Evolutionary conservation across 257 asterid genomes (phyloP), one percentile per base, ranked within the genome.

Genomic region (Forsythia viridissima): DNA sequence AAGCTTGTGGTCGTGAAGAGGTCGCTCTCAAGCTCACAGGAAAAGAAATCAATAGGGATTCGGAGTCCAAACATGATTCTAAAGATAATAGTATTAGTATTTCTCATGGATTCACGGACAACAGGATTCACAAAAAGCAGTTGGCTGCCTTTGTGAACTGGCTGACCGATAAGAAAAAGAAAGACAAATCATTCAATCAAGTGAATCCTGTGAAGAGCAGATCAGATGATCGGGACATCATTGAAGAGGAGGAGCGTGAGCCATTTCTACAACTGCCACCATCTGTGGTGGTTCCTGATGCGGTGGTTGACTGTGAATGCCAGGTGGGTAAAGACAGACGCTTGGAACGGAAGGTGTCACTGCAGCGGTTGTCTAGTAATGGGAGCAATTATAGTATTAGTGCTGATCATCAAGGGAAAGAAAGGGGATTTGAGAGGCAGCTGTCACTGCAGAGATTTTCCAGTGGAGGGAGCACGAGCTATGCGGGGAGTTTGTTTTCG

Each of bases 401-500:
- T 30, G 70, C 39, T 8, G 78, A 78, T 70, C 80, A 44, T 69
- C 80, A 63, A 44, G 86, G 86, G 36, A 87, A 82, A 87, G 91
- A 79, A 71, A 72, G 86, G 76, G 87, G 86, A 9, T 68, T 88
- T 36, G 93, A 85, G 82, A 79, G 94, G 87, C 91, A 87, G 51
- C 65, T 74, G 39, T 91, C 94, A 7, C 80, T 91, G 84, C 93
- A 84, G 88, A 89, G 97, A 82, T 77, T 92, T 43, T 90, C 96
- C 55, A 91, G 95, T 80, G 83, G 73, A 75, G 96, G 87, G 75
- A 94, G 97, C 82, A 90, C 94, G 43, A 92, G 98, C 81, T 93
- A 88, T 70, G 96, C 92, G 0, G 97, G 88, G 66, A 94, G 97
- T 73, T 85, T 91, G 90, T 91, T 86, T 77, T 92, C 98, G 0